Evolutionary conservation across 2,329 filamentous ascomycete genomes (phyloP).

Genomic region (Xylariaceae sp.): DNA sequence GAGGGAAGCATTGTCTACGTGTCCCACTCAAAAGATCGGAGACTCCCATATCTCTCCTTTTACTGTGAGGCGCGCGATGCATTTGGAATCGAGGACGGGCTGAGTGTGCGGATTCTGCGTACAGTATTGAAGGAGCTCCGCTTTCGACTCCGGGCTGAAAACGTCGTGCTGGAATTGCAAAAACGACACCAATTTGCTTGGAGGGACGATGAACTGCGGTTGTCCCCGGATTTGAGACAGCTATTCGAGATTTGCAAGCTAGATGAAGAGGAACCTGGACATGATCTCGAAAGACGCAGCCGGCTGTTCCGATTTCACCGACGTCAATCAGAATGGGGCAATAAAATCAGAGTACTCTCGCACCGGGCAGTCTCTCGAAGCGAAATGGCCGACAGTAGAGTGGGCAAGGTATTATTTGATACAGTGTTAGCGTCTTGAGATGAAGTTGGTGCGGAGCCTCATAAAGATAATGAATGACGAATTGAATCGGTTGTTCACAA

Average conservation of each 20-base stretch:
- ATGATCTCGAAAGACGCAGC: background rate
- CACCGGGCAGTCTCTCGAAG: too few species aligned
- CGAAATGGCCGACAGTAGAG: too few species aligned
- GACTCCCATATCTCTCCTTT: slow-evolving; percentile 4
- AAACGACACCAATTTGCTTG: background rate
- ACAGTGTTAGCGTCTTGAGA: too few species aligned
- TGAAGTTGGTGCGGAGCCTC: too few species aligned
- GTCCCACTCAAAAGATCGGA: background rate
- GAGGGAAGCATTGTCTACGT: background rate
- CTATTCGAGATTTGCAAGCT: background rate
- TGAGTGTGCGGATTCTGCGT: slow-evolving; percentile 6
- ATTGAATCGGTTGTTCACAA: too few species aligned
- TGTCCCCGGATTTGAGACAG: background rate
- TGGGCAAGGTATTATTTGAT: too few species aligned
- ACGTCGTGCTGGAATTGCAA: background rate
- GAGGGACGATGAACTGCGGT: background rate
- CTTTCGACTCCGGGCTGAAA: background rate
- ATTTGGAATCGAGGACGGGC: slow-evolving; percentile 8
- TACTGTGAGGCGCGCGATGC: slow-evolving; percentile 15
- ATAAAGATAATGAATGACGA: too few species aligned
- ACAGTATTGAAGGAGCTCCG: background rate
- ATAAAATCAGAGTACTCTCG: too few species aligned
- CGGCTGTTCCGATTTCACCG: background rate
- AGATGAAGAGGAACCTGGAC: background rate
- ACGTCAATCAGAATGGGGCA: background rate